These are phyloP conservation scores for Nicotiana tabacum DNA, from an alignment of 257 asterid species.

Conservation along the genomic window DNA sequence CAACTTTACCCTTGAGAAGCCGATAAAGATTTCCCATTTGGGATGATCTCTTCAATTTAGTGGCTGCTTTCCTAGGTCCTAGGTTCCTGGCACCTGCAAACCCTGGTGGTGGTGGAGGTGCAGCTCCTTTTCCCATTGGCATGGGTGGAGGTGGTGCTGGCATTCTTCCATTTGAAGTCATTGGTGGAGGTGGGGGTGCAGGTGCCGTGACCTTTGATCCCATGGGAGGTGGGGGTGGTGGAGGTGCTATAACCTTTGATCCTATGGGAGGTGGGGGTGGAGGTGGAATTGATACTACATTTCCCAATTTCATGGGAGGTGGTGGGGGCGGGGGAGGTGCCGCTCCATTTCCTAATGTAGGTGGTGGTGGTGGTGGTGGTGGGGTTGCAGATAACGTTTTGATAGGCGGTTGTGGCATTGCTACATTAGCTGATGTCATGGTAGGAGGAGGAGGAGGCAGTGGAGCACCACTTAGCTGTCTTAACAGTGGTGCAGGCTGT, in stretches of 20 bases:
- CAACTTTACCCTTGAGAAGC: constrained; percentile 80
- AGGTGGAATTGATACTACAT: not conserved
- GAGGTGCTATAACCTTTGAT: not conserved
- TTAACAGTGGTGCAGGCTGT: not conserved
- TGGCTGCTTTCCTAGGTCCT: constrained; percentile 44
- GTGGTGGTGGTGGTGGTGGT: constrained; percentile 18
- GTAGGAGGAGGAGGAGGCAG: constrained; percentile 31
- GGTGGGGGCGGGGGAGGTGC: constrained; percentile 33
- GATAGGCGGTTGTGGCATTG: constrained; percentile 10
- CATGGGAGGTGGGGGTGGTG: constrained; percentile 30
- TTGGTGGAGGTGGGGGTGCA: constrained; percentile 50
- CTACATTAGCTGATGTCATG: not conserved
- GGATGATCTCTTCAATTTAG: constrained; percentile 78
- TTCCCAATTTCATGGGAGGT: not conserved
- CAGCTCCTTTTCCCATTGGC: constrained; percentile 29
- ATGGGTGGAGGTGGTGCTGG: constrained; percentile 49
- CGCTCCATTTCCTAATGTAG: not conserved
- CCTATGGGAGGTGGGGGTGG: constrained; percentile 23
- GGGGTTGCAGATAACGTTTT: constrained; percentile 24
- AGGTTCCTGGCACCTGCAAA: constrained; percentile 29
- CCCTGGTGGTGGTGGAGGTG: constrained; percentile 79
- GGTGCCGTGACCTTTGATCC: constrained; percentile 18
- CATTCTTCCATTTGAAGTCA: constrained; percentile 25
- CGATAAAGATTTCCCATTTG: constrained; percentile 88
- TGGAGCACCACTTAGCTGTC: constrained; percentile 16